Base-by-base conservation (phyloP, 2,329 filamentous ascomycete species). In the Alternaria panax region DNA sequence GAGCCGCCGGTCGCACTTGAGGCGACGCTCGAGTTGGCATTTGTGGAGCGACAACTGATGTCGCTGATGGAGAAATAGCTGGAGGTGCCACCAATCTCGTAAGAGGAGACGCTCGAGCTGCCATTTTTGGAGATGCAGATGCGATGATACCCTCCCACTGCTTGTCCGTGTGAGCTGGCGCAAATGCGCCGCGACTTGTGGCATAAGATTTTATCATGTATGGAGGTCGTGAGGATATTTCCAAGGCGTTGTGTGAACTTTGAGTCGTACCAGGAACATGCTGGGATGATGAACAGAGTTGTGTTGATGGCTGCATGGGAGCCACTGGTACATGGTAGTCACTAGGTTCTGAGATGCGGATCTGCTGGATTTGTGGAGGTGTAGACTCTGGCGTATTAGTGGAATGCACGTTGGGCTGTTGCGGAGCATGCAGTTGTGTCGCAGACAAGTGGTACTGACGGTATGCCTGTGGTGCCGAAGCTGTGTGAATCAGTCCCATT, bases 111-210 rank as follows among this genome's bases (percentile, higher is more conserved):
- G 12, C 25, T 27, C 16, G 27, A 47, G 20, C 38, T 30, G 46
- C 5, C 16, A 43, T 48, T 25, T 36, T 27, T 40, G 59, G 54
- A 9, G 38, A 52, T 43, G 25, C 18, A 18, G 60, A 50, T 18
- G 28, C 25, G 9, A 51, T 2, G n/a, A 55, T 9, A 4, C 54
- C 58, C 27, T 57, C 50, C 45, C 47, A 42, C 38, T 63, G 58
- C 14, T 51, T 24, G 4, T 57, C 25, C 6, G 52, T 60, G n/a
- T 51, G 47, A 6, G 5, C 5, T 9, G 45, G 36, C 38, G 38
- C 22, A 27, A 53, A 63, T 0, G 50, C 43, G 16, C 51, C 54
- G 1, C 47, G 24, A 4, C 40, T 54, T 3, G 40, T 34, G 6
- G 40, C n/a, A 34, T 18, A 22, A 46, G 16, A 5, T 5, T 25